Percentiles rank a stretch among this genome's conserved stretches.
Conservation (phyloP, 2,329 filamentous ascomycete species). For the Beauveria sp. region DNA sequence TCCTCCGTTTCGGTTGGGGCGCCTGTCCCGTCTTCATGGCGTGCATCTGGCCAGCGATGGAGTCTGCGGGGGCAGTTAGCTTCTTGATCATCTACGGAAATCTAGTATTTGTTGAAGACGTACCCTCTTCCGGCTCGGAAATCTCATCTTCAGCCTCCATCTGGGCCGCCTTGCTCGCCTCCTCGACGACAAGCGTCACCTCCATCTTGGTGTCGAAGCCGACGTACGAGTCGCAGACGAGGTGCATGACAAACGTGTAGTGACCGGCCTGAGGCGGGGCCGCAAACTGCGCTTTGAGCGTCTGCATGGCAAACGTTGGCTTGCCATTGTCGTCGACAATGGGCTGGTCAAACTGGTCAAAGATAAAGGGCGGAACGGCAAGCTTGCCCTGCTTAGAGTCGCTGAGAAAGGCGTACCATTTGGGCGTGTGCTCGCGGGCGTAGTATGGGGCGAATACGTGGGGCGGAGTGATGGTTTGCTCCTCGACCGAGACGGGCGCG, state of each 20-base stretch:
- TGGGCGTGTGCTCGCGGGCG: conserved; percentile 77
- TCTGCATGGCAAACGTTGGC: conserved; percentile 92
- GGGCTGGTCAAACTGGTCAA: conserved; percentile 83
- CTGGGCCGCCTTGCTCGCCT: conserved; percentile 74
- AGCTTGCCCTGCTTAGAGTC: conserved; percentile 94
- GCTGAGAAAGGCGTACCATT: conserved; percentile 91
- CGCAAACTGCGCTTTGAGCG: conserved; percentile 93
- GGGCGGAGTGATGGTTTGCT: conserved; percentile 65
- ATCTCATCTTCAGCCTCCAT: conserved; percentile 89
- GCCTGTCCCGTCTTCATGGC: conserved; percentile 67
- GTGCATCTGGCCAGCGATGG: conserved; percentile 84
- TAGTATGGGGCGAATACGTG: conserved; percentile 89
- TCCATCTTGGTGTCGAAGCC: conserved; percentile 91
- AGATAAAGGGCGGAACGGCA: conserved; percentile 93
- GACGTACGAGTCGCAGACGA: conserved; percentile 90
- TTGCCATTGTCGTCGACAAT: conserved; percentile 72
- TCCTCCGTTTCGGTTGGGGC: conserved; percentile 50
- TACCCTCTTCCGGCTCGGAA: conserved; percentile 95
- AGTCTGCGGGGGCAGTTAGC: conserved; percentile 49
- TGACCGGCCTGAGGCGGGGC: conserved; percentile 86
- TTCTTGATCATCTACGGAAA: neutral
- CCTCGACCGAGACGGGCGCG: conserved; percentile 47
- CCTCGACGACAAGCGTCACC: conserved; percentile 81
- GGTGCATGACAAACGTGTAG: conserved; percentile 90
- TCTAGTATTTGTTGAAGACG: conserved; percentile 23